Evolutionary conservation across 1,284 basidiomycete genomes (phyloP).

Genomic region (Termitomyces sp.): DNA sequence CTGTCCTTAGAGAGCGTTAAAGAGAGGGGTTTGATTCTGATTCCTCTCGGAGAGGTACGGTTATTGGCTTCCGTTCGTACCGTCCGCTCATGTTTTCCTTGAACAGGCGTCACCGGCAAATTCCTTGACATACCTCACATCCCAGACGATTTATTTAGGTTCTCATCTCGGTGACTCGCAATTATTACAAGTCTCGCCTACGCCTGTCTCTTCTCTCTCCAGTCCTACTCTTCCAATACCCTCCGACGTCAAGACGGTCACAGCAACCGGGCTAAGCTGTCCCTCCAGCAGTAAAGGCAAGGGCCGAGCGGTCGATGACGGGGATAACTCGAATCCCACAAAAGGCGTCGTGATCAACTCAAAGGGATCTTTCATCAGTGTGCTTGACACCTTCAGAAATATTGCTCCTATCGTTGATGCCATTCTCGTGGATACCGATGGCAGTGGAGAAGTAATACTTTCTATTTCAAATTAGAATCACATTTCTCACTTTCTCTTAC

Average conservation of each 20-base stretch:
- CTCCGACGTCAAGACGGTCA: slow-evolving; percentile 35
- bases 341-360: slow-evolving; percentile 47
- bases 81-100: not conserved
- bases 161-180: slow-evolving; percentile 84
- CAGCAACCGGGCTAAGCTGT: slow-evolving; percentile 25
- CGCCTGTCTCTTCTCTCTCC: slow-evolving; percentile 38
- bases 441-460: slow-evolving; percentile 63
- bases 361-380: slow-evolving; percentile 47
- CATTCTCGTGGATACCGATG: slow-evolving; percentile 69
- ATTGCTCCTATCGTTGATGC: slow-evolving; percentile 90
- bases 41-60: slow-evolving; percentile 70
- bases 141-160: slow-evolving; percentile 73
- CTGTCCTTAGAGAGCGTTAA: slow-evolving; percentile 50
- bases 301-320: slow-evolving; percentile 29
- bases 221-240: slow-evolving; percentile 48
- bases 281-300: slow-evolving; percentile 29
- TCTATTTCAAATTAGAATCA: not conserved
- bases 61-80: slow-evolving; percentile 15
- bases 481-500: slow-evolving; percentile 5
- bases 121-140: slow-evolving; percentile 72
- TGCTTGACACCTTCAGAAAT: slow-evolving; percentile 69
- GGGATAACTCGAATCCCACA: slow-evolving; percentile 21
- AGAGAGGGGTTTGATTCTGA: slow-evolving; percentile 46
- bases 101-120: slow-evolving; percentile 71
- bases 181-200: slow-evolving; percentile 55